A percentile compares a stretch with the other conserved stretches of the same genome.
Conservation (phyloP, 768 basidiomycete species). For the Russula olivacea region DNA sequence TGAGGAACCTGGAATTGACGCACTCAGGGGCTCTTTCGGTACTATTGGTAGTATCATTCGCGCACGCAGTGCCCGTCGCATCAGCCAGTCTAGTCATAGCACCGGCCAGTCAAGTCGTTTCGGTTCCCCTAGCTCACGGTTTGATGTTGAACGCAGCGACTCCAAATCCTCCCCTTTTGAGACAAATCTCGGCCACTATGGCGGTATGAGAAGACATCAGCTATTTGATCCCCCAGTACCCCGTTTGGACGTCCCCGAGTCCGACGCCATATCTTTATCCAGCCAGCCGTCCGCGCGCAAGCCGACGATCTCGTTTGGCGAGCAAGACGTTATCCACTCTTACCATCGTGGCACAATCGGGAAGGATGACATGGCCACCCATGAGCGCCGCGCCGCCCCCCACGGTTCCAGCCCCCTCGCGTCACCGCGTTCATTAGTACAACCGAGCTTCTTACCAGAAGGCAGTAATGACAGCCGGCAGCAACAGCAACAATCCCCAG, state of each 20-base stretch:
- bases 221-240: constrained; percentile 88
- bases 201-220: constrained; percentile 69
- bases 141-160: constrained; percentile 46
- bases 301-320: constrained; percentile 73
- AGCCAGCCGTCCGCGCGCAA: constrained; percentile 30
- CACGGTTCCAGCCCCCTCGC: constrained; percentile 9
- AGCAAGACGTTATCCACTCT: constrained; percentile 66
- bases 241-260: constrained; percentile 29
- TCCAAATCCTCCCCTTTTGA: constrained; percentile 25
- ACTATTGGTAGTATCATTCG: constrained; percentile 84
- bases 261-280: constrained; percentile 37
- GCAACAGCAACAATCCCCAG: neutral
- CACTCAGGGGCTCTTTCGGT: constrained; percentile 87
- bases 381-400: constrained; percentile 38
- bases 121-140: neutral
- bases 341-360: constrained; percentile 51
- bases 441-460: neutral
- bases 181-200: constrained; percentile 4
- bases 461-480: neutral
- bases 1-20: constrained; percentile 92
- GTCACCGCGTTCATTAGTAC: neutral
- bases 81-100: constrained; percentile 40
- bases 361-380: constrained; percentile 36
- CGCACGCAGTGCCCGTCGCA: constrained; percentile 29
- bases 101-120: constrained; percentile 19